Percentiles rank a stretch among this genome's conserved stretches.
Conservation (phyloP, 495 filamentous ascomycete species). For the Geoglossum glabrum region DNA sequence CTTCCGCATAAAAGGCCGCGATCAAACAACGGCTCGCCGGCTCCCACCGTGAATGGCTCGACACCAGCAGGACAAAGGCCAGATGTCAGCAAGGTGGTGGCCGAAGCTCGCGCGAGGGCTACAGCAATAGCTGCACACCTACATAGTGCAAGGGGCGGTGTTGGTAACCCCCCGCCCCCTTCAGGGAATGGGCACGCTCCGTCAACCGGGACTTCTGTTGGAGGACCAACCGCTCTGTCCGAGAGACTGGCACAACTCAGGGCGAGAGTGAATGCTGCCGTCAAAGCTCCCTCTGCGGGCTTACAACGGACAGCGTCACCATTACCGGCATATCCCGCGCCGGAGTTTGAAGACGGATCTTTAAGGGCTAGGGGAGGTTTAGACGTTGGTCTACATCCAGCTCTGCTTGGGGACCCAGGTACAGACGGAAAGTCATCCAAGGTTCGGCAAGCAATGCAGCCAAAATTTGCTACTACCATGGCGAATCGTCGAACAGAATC, state of each 20-base stretch:
- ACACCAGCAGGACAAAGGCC: conserved; percentile 21
- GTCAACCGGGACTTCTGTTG: conserved; percentile 14
- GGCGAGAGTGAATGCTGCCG: conserved; percentile 59
- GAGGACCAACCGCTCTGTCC: conserved; percentile 25
- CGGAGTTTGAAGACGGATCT: conserved; percentile 26
- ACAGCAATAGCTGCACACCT: conserved; percentile 36
- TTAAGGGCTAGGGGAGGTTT: conserved; percentile 50
- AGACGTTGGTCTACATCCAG: conserved; percentile 78
- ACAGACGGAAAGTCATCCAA: conserved; percentile 41
- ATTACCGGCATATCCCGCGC: conserved; percentile 21
- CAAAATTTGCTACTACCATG: conserved; percentile 38
- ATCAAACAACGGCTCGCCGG: conserved; percentile 38
- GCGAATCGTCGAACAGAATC: conserved; percentile 37
- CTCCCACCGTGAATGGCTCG: conserved; percentile 21
- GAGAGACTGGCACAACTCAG: conserved; percentile 44
- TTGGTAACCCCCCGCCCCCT: conserved; percentile 17
- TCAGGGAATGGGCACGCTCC: conserved; percentile 21
- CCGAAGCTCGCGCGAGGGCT: conserved; percentile 40
- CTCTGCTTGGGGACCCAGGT: conserved; percentile 52
- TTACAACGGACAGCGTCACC: conserved; percentile 20
- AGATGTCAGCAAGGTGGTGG: conserved; percentile 39
- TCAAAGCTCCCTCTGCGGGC: conserved; percentile 23
- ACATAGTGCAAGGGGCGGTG: conserved; percentile 23
- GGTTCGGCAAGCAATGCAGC: conserved; percentile 26
- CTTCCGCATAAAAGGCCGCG: conserved; percentile 36